Percentiles rank a stretch among this genome's conserved stretches.
phyloP scores from a whole-genome alignment of 306 rosid species.

The Canavalia ensiformis region DNA sequence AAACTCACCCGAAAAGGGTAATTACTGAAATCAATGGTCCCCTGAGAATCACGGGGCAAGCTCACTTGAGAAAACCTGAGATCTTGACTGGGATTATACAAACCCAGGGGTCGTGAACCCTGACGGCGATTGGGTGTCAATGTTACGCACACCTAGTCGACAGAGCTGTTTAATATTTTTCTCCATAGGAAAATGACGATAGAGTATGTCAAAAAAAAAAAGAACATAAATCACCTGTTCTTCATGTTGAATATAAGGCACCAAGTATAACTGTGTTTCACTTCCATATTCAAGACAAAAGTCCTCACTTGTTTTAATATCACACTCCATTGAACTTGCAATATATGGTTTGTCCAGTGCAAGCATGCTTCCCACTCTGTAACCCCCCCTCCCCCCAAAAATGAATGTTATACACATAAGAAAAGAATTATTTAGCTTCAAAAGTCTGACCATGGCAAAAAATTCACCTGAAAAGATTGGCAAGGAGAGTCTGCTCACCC shows the following conservation, averaged over 20 bases:
- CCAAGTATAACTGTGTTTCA: slow-evolving; percentile 87
- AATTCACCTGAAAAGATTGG: slow-evolving; percentile 87
- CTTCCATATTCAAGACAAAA: slow-evolving; percentile 91
- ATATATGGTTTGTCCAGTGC: slow-evolving; percentile 87
- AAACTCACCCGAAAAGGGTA: slow-evolving; percentile 91
- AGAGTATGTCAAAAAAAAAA: slow-evolving; percentile 13
- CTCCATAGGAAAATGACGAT: slow-evolving; percentile 34
- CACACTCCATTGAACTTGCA: slow-evolving; percentile 61
- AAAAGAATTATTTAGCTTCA: slow-evolving; percentile 18
- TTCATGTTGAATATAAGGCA: slow-evolving; percentile 83
- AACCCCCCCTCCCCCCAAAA: slow-evolving; percentile 21
- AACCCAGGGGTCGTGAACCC: slow-evolving; percentile 64
- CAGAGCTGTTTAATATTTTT: slow-evolving; percentile 42
- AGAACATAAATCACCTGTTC: slow-evolving; percentile 73
- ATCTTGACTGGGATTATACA: slow-evolving; percentile 63
- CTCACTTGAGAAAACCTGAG: slow-evolving; percentile 87
- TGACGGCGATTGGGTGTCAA: slow-evolving; percentile 74
- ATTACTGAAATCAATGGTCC: slow-evolving; percentile 85
- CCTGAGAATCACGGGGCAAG: slow-evolving; percentile 86
- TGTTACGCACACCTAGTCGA: slow-evolving; percentile 69
- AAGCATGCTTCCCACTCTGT: slow-evolving; percentile 90
- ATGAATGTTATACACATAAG: slow-evolving; percentile 20
- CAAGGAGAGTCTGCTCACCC: slow-evolving; percentile 87
- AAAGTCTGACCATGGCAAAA: slow-evolving; percentile 35
- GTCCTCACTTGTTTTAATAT: slow-evolving; percentile 58